Conservation (phyloP, 345 rosid genomes). For the Gossypium rotundifolium region DNA sequence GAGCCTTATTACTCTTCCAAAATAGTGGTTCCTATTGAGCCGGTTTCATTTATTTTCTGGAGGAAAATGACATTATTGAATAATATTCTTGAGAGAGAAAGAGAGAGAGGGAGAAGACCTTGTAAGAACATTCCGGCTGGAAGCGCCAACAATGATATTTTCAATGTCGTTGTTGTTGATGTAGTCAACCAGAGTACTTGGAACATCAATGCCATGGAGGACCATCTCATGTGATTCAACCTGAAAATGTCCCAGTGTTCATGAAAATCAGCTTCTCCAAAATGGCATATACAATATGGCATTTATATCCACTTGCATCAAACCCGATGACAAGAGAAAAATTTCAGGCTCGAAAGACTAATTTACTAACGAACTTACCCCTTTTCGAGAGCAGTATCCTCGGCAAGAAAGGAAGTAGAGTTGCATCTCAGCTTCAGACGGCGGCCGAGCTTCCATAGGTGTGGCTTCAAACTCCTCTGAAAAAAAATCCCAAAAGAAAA, state of each 20-base stretch:
- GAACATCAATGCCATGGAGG: conserved; percentile 48
- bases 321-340: not conserved
- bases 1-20: not conserved
- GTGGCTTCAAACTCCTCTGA: conserved; percentile 24
- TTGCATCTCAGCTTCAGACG: conserved; percentile 41
- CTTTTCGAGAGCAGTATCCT: conserved; percentile 69
- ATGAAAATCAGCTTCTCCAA: conserved; percentile 18
- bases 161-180: conserved; percentile 30
- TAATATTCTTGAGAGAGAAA: not conserved
- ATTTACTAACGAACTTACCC: conserved; percentile 32
- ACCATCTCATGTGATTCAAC: conserved; percentile 49
- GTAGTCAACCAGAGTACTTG: conserved; percentile 49
- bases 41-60: not conserved
- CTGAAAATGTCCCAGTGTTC: conserved; percentile 28
- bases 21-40: not conserved
- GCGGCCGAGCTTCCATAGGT: conserved; percentile 38
- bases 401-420: conserved; percentile 58
- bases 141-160: conserved; percentile 57
- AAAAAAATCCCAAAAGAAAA: not conserved
- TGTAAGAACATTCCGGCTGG: conserved; percentile 31
- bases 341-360: not conserved
- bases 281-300: not conserved
- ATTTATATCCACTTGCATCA: not conserved
- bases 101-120: not conserved
- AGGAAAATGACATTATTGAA: not conserved